Percentiles rank a stretch among this genome's conserved stretches.
These are phyloP conservation scores for Oxytropis ochrocephala DNA, from an alignment of 306 rosid genomes.

Conservation along the genomic window DNA sequence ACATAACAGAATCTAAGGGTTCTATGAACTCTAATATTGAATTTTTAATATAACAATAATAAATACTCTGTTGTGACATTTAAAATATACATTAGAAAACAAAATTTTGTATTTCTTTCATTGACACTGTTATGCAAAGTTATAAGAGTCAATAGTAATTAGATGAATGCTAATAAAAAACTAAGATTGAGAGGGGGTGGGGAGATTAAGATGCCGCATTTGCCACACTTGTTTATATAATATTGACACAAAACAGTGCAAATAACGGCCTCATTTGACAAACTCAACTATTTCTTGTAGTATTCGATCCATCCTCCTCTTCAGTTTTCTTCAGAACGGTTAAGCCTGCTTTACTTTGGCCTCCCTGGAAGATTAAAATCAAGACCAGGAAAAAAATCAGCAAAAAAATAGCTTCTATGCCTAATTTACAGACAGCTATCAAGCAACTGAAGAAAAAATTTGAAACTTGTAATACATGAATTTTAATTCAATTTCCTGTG, in stretches of 20 bases:
- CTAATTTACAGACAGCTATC: neutral
- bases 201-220: too few relatives aligned
- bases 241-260: neutral
- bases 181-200: too few relatives aligned
- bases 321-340: conserved; percentile 44
- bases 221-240: too few relatives aligned
- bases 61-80: too few relatives aligned
- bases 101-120: too few relatives aligned
- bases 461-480: neutral
- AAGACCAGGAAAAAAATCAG: neutral
- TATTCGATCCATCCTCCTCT: conserved; percentile 35
- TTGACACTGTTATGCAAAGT: too few relatives aligned
- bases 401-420: neutral
- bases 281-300: conserved; percentile 23
- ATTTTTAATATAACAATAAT: too few relatives aligned
- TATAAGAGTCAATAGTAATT: too few relatives aligned
- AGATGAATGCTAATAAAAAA: too few relatives aligned
- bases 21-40: too few relatives aligned
- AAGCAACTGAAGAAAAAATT: neutral
- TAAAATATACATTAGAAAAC: too few relatives aligned
- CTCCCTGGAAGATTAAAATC: conserved; percentile 37
- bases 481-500: neutral
- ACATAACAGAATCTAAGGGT: too few relatives aligned
- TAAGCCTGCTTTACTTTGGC: conserved; percentile 52
- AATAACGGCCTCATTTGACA: neutral